Percentiles rank a stretch among this genome's conserved stretches.
Conservation (phyloP, 176 grass and related monocot genomes). For the Oryza australiensis region DNA sequence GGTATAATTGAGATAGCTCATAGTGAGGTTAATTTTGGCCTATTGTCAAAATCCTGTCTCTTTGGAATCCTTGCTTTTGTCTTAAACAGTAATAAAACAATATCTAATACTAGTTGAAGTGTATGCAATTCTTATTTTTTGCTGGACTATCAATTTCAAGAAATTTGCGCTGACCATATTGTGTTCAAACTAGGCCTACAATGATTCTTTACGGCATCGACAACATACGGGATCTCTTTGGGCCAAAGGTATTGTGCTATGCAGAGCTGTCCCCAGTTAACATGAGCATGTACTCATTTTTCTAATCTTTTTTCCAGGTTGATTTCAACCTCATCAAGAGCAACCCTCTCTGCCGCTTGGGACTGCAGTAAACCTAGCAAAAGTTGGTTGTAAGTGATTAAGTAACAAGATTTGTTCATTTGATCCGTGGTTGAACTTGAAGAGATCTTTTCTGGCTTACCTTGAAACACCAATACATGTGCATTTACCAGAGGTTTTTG, state of each 20-base stretch:
- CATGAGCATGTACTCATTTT: conserved; percentile 13
- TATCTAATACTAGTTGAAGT: neutral
- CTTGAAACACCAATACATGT: neutral
- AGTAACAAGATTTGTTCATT: neutral
- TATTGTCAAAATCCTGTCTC: neutral
- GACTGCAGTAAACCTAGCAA: conserved; percentile 35
- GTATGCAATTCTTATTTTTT: neutral
- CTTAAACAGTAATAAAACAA: neutral
- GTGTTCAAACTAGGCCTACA: conserved; percentile 59
- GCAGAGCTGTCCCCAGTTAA: neutral
- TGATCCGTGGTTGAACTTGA: neutral
- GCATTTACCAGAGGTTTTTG: neutral
- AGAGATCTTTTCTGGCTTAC: neutral
- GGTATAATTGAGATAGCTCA: conserved; percentile 42
- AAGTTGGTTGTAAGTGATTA: neutral
- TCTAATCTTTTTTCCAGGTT: conserved; percentile 54
- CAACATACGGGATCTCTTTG: conserved; percentile 92
- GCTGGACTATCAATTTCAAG: neutral
- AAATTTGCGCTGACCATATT: neutral
- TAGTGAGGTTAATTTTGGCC: neutral
- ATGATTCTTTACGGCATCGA: conserved; percentile 89
- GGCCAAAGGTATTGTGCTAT: conserved; percentile 63
- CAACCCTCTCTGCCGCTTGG: conserved; percentile 68
- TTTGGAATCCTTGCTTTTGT: neutral
- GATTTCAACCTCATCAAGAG: conserved; percentile 85